These are phyloP conservation scores for Cadophora malorum DNA, from an alignment of 2,329 filamentous ascomycete genomes.

Conservation along the genomic window DNA sequence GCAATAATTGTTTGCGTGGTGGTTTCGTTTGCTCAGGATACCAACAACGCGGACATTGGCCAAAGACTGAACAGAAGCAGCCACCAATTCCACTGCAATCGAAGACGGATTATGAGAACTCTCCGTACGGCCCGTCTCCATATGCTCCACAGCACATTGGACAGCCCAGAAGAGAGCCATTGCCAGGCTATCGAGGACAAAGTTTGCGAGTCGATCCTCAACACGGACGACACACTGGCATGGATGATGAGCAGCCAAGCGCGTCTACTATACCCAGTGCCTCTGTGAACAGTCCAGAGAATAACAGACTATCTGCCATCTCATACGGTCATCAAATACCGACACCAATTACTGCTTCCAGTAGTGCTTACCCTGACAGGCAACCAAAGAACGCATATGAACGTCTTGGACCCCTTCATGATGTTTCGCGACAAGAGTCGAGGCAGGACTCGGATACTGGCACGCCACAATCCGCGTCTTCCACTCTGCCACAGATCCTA, in stretches of 20 bases:
- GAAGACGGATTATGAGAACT: conserved; percentile 66
- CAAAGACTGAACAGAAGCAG: conserved; percentile 75
- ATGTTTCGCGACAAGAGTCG: conserved; percentile 59
- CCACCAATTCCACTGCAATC: conserved; percentile 79
- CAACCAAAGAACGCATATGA: conserved; percentile 61
- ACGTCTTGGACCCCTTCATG: conserved; percentile 66
- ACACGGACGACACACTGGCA: conserved; percentile 58
- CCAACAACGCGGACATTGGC: conserved; percentile 77
- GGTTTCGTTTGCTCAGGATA: conserved; percentile 94
- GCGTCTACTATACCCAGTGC: conserved; percentile 65
- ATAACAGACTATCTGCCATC: conserved; percentile 63
- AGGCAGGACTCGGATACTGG: conserved; percentile 53
- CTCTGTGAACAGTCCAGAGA: conserved; percentile 63
- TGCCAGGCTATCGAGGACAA: conserved; percentile 67
- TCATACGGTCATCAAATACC: conserved; percentile 58
- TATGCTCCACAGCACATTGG: conserved; percentile 49
- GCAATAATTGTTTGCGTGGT: conserved; percentile 88
- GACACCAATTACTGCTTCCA: conserved; percentile 65
- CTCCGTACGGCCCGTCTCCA: conserved; percentile 64
- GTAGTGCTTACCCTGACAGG: conserved; percentile 46
- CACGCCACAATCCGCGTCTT: conserved; percentile 52
- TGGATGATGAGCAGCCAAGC: conserved; percentile 65
- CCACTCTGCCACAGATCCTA: conserved; percentile 59
- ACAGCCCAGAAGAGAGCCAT: conserved; percentile 56
- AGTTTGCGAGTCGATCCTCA: conserved; percentile 68